phyloP scores from a whole-genome alignment of 169 alveolate species.

The Perkinsus olseni region DNA sequence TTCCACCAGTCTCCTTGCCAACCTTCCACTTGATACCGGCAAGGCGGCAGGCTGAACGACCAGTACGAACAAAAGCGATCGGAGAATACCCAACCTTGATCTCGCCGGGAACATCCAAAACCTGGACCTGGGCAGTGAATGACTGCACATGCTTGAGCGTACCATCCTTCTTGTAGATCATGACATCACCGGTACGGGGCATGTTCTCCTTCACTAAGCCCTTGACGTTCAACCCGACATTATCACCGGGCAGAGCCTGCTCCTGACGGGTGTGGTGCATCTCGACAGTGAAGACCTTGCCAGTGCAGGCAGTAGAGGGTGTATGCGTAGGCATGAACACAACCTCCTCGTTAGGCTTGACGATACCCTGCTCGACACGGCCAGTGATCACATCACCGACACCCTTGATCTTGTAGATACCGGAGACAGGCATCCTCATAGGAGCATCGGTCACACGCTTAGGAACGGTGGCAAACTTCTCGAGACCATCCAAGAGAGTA shows the following conservation, averaged over 20 bases:
- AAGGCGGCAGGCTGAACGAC: conserved; percentile 31
- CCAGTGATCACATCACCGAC: conserved; percentile 91
- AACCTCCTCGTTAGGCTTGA: conserved; percentile 76
- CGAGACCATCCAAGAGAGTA: conserved; percentile 90
- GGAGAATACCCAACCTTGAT: conserved; percentile 92
- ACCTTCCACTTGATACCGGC: conserved; percentile 64
- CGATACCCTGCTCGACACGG: conserved; percentile 94
- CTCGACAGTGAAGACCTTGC: conserved; percentile 93
- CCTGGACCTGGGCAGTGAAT: conserved; percentile 88
- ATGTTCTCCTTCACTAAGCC: conserved; percentile 85
- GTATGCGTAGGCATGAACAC: neutral
- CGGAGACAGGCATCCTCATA: conserved; percentile 80
- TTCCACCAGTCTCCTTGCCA: conserved; percentile 69
- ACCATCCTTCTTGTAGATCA: conserved; percentile 85
- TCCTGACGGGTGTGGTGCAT: conserved; percentile 94
- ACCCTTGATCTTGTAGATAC: conserved; percentile 35
- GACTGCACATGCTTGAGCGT: conserved; percentile 84
- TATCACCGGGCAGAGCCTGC: conserved; percentile 96
- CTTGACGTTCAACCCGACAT: conserved; percentile 90
- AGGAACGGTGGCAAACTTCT: conserved; percentile 85
- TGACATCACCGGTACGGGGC: conserved; percentile 81
- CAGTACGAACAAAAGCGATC: conserved; percentile 49
- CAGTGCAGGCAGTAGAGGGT: conserved; percentile 35
- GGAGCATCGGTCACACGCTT: conserved; percentile 94
- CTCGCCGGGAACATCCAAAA: conserved; percentile 90